A percentile compares a stretch with the other conserved stretches of the same genome.
These are phyloP conservation scores for Arthrobotrys iridis DNA, from an alignment of 2,329 filamentous ascomycete genomes.

Conservation along the genomic window DNA sequence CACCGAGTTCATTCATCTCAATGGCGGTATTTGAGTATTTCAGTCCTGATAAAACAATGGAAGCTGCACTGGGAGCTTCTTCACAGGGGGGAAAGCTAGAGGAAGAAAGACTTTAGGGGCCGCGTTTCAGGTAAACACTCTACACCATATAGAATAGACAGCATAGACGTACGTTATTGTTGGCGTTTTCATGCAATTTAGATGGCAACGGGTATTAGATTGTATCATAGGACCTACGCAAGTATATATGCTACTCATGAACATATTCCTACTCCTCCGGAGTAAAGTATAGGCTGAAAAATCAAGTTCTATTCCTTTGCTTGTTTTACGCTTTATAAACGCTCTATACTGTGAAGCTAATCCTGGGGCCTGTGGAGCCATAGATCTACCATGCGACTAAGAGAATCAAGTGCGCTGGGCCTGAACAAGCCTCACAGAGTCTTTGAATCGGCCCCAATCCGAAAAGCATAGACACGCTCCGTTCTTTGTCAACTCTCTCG, in stretches of 20 bases:
- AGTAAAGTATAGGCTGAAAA: too few relatives aligned
- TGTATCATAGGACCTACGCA: too few relatives aligned
- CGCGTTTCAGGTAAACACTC: too few relatives aligned
- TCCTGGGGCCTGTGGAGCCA: too few relatives aligned
- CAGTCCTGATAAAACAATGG: conserved; percentile 40
- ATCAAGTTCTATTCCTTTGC: too few relatives aligned
- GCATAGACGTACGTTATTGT: background rate
- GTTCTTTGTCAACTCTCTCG: conserved; percentile 69
- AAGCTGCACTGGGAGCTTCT: background rate
- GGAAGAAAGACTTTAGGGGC: conserved; percentile 24
- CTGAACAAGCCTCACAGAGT: conserved; percentile 59
- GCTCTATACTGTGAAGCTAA: too few relatives aligned
- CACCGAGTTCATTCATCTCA: conserved; percentile 49
- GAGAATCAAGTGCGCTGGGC: too few relatives aligned
- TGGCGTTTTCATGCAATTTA: background rate
- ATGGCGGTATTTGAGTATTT: conserved; percentile 54
- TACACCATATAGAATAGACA: background rate
- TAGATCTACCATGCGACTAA: too few relatives aligned
- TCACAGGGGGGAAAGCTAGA: background rate
- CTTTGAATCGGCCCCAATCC: conserved; percentile 69
- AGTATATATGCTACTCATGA: too few relatives aligned
- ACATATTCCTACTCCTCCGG: too few relatives aligned
- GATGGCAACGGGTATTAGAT: too few relatives aligned
- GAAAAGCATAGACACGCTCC: conserved; percentile 73
- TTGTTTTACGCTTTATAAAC: too few relatives aligned